These are phyloP conservation scores for Paspalum vaginatum DNA, from an alignment of 176 grass and related monocot species.

Conservation along the genomic window DNA sequence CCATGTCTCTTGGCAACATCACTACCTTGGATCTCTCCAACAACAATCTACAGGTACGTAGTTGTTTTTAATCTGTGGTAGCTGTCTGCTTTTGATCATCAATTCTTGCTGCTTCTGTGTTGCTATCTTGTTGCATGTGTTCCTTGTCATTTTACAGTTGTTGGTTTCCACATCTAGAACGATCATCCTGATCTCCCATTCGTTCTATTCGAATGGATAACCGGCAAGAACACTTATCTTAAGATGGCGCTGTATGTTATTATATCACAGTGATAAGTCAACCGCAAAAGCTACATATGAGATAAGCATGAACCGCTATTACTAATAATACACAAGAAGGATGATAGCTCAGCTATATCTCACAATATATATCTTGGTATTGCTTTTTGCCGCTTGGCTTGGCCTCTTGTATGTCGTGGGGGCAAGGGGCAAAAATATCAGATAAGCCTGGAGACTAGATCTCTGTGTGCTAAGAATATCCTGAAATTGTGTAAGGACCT, in stretches of 20 bases:
- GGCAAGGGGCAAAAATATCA: not conserved
- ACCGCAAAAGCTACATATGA: not conserved
- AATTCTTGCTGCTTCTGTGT: not conserved
- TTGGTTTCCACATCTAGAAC: not conserved
- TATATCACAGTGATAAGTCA: constrained; percentile 43
- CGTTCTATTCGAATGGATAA: constrained; percentile 20
- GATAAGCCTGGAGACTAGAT: not conserved
- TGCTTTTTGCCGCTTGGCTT: constrained; percentile 3
- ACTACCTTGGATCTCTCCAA: constrained; percentile 93
- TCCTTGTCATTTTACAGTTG: not conserved
- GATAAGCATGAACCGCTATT: constrained; percentile 36
- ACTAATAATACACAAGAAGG: constrained; percentile 40
- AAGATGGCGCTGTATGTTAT: constrained; percentile 1
- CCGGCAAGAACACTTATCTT: constrained; percentile 33
- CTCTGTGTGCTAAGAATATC: constrained; percentile 15
- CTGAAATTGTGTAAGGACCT: not conserved
- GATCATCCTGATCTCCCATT: constrained; percentile 14
- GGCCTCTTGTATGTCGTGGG: not conserved
- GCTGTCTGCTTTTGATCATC: constrained; percentile 8
- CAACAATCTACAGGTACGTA: constrained; percentile 81
- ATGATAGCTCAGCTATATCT: not conserved
- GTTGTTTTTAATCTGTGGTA: not conserved
- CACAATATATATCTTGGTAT: constrained; percentile 3
- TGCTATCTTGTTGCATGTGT: constrained; percentile 4
- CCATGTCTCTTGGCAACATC: constrained; percentile 63